phyloP scores from a whole-genome alignment of 2,329 filamentous ascomycete species.

The Sporothrix inflata region DNA sequence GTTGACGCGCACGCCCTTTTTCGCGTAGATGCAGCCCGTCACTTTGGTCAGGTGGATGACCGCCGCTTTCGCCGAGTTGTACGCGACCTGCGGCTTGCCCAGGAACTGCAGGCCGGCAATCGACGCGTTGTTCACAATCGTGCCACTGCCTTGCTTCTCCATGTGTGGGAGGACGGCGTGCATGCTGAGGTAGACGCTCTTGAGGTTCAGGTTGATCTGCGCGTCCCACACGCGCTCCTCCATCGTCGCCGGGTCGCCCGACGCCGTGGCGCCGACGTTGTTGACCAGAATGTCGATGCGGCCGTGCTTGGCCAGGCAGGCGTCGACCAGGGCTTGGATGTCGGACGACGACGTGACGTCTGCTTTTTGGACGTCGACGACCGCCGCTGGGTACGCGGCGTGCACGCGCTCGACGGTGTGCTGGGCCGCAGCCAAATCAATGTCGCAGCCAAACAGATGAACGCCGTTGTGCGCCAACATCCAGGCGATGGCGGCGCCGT shows the following conservation, averaged over 20 bases:
- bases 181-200: slow-evolving; percentile 51
- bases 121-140: slow-evolving; percentile 45
- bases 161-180: slow-evolving; percentile 52
- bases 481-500: slow-evolving; percentile 47
- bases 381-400: slow-evolving; percentile 38
- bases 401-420: slow-evolving; percentile 38
- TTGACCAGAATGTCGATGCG: slow-evolving; percentile 66
- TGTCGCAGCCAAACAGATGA: slow-evolving; percentile 48
- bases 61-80: slow-evolving; percentile 72
- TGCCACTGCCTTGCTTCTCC: slow-evolving; percentile 44
- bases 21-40: slow-evolving; percentile 64
- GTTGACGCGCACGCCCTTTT: slow-evolving; percentile 75
- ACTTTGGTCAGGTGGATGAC: slow-evolving; percentile 59
- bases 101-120: slow-evolving; percentile 52
- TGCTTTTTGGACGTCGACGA: slow-evolving; percentile 35
- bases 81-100: slow-evolving; percentile 67
- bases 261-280: slow-evolving; percentile 62
- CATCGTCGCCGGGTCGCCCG: slow-evolving; percentile 46
- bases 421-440: slow-evolving; percentile 42
- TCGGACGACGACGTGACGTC: slow-evolving; percentile 60
- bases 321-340: slow-evolving; percentile 49
- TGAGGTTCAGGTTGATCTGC: slow-evolving; percentile 53
- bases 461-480: slow-evolving; percentile 48
- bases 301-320: slow-evolving; percentile 54
- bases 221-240: slow-evolving; percentile 49